Conservation (phyloP, 352 stramenopile species). For the Pythium biforme region DNA sequence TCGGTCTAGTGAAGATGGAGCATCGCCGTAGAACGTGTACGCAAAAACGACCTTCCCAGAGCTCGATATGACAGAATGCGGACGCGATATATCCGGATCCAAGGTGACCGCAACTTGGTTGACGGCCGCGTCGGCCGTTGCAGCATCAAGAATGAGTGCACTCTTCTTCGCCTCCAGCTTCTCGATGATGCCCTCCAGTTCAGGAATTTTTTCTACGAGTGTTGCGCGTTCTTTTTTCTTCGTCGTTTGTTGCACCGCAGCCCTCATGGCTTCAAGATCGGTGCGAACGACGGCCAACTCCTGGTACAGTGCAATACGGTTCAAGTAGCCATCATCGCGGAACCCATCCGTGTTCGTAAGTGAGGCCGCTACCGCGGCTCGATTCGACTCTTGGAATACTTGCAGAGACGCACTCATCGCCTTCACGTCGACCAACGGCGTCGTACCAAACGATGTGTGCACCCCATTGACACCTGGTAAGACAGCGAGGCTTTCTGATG, state of each 20-base stretch:
- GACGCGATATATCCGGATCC: background rate
- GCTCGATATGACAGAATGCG: constrained; percentile 13
- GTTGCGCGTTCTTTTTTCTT: constrained; percentile 24
- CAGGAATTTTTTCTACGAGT: constrained; percentile 22
- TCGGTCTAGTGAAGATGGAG: constrained; percentile 26
- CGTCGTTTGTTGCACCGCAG: background rate
- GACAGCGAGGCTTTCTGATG: constrained; percentile 32
- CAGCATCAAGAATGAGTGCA: background rate
- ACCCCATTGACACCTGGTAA: constrained; percentile 49
- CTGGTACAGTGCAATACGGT: constrained; percentile 29
- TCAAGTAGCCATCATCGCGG: constrained; percentile 28
- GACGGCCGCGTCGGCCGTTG: background rate
- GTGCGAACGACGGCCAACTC: constrained; percentile 35
- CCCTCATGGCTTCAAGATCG: constrained; percentile 22
- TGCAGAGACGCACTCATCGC: constrained; percentile 37
- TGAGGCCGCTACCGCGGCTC: constrained; percentile 18
- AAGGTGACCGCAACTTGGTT: background rate
- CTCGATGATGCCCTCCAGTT: constrained; percentile 21
- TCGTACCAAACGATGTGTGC: constrained; percentile 58
- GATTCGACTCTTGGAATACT: constrained; percentile 32
- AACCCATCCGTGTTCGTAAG: constrained; percentile 26
- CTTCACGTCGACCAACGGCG: constrained; percentile 55
- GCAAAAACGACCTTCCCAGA: constrained; percentile 32
- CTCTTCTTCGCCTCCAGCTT: constrained; percentile 18
- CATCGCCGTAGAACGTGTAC: constrained; percentile 33